phyloP scores from a whole-genome alignment of 78 protist species.

The Mastigamoeba balamuthi region DNA sequence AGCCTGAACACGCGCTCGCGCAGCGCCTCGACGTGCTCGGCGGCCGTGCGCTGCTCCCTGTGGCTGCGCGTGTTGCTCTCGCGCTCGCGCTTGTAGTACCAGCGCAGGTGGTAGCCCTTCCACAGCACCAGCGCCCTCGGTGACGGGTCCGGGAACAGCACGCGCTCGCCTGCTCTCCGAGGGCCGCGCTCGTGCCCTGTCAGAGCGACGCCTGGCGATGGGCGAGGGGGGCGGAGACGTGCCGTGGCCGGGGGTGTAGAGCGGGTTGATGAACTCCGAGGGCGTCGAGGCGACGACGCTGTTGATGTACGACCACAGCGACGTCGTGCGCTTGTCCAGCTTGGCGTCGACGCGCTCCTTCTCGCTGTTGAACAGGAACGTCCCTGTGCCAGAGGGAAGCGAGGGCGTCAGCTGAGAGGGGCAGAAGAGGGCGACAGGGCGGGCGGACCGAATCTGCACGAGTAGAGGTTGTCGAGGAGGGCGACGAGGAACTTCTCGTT shows the following conservation, averaged over 20 bases:
- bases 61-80: not conserved
- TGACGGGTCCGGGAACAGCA: not conserved
- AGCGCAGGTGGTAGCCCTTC: not conserved
- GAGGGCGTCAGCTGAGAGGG: not conserved
- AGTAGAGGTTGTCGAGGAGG: conserved; percentile 25
- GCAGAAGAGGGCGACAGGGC: conserved; percentile 31
- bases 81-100: not conserved
- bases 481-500: conserved; percentile 46
- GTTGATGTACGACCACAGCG: conserved; percentile 24
- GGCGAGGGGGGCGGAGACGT: not conserved
- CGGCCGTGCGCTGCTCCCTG: not conserved
- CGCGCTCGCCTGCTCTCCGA: not conserved
- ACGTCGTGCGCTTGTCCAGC: not conserved
- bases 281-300: too few relatives aligned
- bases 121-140: not conserved
- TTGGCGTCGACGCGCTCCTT: conserved; percentile 12
- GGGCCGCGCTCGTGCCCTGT: too few relatives aligned
- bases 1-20: too few relatives aligned
- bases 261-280: not conserved
- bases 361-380: conserved; percentile 35
- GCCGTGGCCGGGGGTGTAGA: not conserved
- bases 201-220: not conserved
- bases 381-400: not conserved
- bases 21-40: not conserved
- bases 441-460: conserved; percentile 50